Evolutionary conservation across 441 rosid species (phyloP).

Genomic region (Brassica balearica): DNA sequence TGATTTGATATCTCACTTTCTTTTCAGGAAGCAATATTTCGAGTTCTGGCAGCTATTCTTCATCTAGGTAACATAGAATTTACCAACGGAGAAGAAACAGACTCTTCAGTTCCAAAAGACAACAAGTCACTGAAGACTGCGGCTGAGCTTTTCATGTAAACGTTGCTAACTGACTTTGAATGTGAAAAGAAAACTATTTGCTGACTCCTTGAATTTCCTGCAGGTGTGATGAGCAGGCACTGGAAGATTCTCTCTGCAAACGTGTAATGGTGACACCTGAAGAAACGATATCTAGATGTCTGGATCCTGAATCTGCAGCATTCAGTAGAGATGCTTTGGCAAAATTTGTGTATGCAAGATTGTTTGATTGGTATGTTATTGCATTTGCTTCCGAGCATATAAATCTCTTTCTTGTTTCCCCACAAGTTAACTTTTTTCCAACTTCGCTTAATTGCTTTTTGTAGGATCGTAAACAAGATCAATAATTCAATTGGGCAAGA

Average conservation of each 20-base stretch:
- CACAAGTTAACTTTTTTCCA: slow-evolving; percentile 20
- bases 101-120: slow-evolving; percentile 85
- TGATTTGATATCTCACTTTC: slow-evolving; percentile 40
- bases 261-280: slow-evolving; percentile 94
- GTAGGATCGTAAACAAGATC: slow-evolving; percentile 85
- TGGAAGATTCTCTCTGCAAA: slow-evolving; percentile 88
- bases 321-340: slow-evolving; percentile 87
- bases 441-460: slow-evolving; percentile 21
- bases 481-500: slow-evolving; percentile 89
- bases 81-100: slow-evolving; percentile 75
- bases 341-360: slow-evolving; percentile 76
- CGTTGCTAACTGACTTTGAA: slow-evolving; percentile 24
- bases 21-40: slow-evolving; percentile 79
- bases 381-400: slow-evolving; percentile 4
- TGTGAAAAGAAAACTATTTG: slow-evolving; percentile 27
- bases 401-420: slow-evolving; percentile 25
- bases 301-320: slow-evolving; percentile 83
- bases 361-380: slow-evolving; percentile 81
- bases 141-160: slow-evolving; percentile 83
- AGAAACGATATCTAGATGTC: slow-evolving; percentile 83
- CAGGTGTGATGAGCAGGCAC: slow-evolving; percentile 80
- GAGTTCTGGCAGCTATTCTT: slow-evolving; percentile 83
- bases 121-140: slow-evolving; percentile 76
- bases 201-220: slow-evolving; percentile 35
- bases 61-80: slow-evolving; percentile 92